phyloP scores from a whole-genome alignment of 2,329 filamentous ascomycete genomes.

The Aschersonia sp. region DNA sequence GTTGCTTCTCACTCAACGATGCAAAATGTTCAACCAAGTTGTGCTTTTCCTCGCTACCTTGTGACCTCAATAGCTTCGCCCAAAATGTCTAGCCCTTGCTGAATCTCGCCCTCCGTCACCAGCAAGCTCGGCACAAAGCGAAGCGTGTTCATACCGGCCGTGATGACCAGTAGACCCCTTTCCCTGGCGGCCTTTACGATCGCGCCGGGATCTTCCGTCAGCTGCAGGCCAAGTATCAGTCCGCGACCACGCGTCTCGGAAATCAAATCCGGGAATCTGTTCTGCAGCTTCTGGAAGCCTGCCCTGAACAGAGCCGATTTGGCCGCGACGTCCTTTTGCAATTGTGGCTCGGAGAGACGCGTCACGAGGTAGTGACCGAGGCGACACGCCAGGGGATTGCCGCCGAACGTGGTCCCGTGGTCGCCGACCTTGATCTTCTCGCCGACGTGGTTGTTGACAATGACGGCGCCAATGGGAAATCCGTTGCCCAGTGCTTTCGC shows the following conservation, averaged over 20 bases:
- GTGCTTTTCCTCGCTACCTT: constrained; percentile 8
- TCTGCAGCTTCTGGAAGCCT: constrained; percentile 31
- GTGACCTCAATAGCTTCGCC: constrained; percentile 46
- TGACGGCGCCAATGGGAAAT: constrained; percentile 73
- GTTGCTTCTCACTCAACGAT: too few relatives aligned
- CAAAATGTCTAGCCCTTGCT: constrained; percentile 61
- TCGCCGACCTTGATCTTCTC: constrained; percentile 47
- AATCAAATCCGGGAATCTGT: constrained; percentile 51
- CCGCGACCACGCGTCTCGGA: constrained; percentile 71
- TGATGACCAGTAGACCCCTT: constrained; percentile 78
- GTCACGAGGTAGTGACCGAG: constrained; percentile 76
- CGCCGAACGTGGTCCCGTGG: constrained; percentile 88
- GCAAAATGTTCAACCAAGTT: too few relatives aligned
- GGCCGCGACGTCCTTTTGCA: constrained; percentile 54
- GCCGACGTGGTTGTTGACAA: constrained; percentile 24
- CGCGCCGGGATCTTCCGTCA: constrained; percentile 55
- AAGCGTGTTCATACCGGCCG: constrained; percentile 81
- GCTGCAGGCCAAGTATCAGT: constrained; percentile 74
- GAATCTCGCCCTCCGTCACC: constrained; percentile 68
- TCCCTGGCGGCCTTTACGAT: constrained; percentile 80
- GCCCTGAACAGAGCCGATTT: constrained; percentile 42
- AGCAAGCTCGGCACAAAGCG: constrained; percentile 81
- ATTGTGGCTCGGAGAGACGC: constrained; percentile 53
- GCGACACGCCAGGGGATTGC: constrained; percentile 74
- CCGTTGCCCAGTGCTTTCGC: constrained; percentile 96